Evolutionary conservation across 2,329 filamentous ascomycete species (phyloP).

Genomic region (Aspergillus candidus): DNA sequence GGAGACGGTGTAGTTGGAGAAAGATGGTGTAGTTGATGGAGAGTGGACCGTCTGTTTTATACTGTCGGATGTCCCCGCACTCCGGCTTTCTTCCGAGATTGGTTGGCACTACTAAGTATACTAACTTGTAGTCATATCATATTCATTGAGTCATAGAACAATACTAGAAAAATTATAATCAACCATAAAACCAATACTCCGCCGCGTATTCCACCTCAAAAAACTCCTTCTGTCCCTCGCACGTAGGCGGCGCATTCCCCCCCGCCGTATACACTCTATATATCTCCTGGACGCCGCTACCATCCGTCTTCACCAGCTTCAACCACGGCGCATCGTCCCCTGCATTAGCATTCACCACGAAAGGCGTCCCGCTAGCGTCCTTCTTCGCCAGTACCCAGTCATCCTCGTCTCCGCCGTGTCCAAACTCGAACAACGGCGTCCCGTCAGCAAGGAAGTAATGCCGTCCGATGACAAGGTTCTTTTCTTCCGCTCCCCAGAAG

Average conservation of each 20-base stretch:
- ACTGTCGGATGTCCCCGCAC: no score
- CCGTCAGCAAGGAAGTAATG: constrained; percentile 29
- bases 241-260: constrained; percentile 31
- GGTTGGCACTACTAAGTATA: background rate
- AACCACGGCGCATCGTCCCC: constrained; percentile 29
- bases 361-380: constrained; percentile 24
- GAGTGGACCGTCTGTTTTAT: no score
- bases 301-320: constrained; percentile 22
- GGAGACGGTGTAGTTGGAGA: no score
- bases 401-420: constrained; percentile 12
- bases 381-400: constrained; percentile 25
- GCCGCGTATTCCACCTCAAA: constrained; percentile 36
- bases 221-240: constrained; percentile 23
- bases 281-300: constrained; percentile 31
- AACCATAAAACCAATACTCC: constrained; percentile 41
- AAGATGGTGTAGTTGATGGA: no score
- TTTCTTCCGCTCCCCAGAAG: constrained; percentile 4
- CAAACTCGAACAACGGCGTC: constrained; percentile 30
- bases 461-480: constrained; percentile 28
- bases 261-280: constrained; percentile 37
- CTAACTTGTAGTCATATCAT: background rate
- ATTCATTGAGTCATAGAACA: no score
- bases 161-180: constrained; percentile 1
- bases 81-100: constrained; percentile 1
- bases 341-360: constrained; percentile 6